A percentile compares a stretch with the other conserved stretches of the same genome.
Evolutionary conservation across 495 filamentous ascomycete genomes (phyloP).

Genomic region (Lentithecium fluviatile): DNA sequence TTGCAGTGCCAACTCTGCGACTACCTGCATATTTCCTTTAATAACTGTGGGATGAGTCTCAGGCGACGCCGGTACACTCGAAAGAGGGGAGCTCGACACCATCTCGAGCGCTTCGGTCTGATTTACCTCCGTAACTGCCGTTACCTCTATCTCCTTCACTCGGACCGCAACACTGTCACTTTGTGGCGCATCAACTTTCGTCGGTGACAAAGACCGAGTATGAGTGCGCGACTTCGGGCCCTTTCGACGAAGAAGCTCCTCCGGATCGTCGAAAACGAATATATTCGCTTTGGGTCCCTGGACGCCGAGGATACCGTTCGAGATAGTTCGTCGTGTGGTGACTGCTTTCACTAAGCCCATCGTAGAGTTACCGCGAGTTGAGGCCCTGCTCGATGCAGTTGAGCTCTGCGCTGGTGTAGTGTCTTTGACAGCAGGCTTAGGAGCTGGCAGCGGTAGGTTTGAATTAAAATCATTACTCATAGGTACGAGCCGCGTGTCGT

Average conservation of each 20-base stretch:
- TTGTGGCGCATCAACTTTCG: too few relatives aligned
- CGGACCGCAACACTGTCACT: too few relatives aligned
- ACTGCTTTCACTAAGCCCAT: background rate
- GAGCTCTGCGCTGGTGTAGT: too few relatives aligned
- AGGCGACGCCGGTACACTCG: slow-evolving; percentile 2
- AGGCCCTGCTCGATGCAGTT: background rate
- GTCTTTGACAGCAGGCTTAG: background rate
- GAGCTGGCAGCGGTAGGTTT: background rate
- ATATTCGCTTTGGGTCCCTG: background rate
- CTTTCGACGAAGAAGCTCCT: background rate
- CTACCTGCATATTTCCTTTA: too few relatives aligned
- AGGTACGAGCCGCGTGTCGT: background rate
- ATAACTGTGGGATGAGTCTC: background rate
- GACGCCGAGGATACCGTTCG: background rate
- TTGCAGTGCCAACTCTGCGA: too few relatives aligned
- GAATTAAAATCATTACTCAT: too few relatives aligned
- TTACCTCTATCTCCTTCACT: too few relatives aligned
- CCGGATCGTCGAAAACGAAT: slow-evolving; percentile 6
- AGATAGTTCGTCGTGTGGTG: background rate
- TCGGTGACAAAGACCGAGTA: background rate
- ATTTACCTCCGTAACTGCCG: background rate
- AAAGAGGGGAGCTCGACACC: background rate
- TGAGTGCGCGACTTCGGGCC: background rate
- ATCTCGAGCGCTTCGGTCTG: background rate
- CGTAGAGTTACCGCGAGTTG: background rate